Conservation (phyloP, 129 eudicot species). For the Lactuca sativa region DNA sequence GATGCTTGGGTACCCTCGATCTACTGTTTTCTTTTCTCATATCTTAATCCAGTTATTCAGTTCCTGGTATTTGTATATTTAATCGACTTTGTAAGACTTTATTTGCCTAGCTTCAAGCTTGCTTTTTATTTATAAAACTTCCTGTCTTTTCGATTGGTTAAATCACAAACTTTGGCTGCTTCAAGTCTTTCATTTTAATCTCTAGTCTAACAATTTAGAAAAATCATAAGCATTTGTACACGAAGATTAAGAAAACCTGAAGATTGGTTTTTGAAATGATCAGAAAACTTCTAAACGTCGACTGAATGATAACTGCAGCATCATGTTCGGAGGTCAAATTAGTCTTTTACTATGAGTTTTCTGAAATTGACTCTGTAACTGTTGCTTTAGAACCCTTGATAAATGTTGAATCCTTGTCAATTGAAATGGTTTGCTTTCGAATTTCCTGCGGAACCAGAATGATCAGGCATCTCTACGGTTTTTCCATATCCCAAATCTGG, state of each 20-base stretch:
- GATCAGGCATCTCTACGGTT: constrained; percentile 12
- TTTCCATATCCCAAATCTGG: no score
- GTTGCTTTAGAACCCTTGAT: constrained; percentile 58
- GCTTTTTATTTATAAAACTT: no score
- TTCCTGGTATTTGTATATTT: no score
- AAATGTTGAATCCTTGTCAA: constrained; percentile 27
- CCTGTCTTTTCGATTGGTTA: no score
- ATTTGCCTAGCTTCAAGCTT: no score
- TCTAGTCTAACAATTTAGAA: constrained; percentile 41
- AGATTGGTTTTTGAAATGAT: constrained; percentile 37
- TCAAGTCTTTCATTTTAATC: constrained; percentile 12
- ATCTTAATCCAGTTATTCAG: no score
- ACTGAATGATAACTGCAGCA: constrained; percentile 74
- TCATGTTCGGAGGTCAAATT: constrained; percentile 38
- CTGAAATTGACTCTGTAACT: constrained; percentile 47
- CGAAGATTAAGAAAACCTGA: constrained; percentile 8
- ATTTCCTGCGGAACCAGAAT: constrained; percentile 39
- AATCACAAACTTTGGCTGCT: constrained; percentile 17
- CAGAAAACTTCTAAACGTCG: constrained; percentile 73
- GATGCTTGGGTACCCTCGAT: no score
- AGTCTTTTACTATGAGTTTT: constrained; percentile 34
- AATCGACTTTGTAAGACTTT: no score
- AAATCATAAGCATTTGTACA: not conserved
- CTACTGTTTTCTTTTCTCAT: no score
- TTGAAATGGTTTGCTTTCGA: constrained; percentile 32